Conservation (phyloP, 306 rosid genomes). For the barrel medic (Medicago truncatula) region DNA sequence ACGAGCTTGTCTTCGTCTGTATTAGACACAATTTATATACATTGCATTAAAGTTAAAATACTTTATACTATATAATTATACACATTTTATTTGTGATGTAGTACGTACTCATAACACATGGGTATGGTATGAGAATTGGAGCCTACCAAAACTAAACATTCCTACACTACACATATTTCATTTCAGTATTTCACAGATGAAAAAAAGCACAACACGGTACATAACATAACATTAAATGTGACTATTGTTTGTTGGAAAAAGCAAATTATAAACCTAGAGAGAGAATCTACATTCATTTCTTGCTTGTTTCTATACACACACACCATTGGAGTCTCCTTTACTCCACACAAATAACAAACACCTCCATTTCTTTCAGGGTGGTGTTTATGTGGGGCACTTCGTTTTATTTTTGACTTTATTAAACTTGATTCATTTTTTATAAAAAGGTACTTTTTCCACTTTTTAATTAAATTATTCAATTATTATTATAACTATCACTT, state of each 20-base stretch:
- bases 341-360: conserved; percentile 39
- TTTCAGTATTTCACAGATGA: neutral
- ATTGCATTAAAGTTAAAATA: neutral
- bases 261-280: conserved; percentile 8
- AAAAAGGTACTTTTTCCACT: conserved; percentile 59
- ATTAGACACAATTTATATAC: neutral
- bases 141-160: neutral
- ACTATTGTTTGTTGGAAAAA: conserved; percentile 38
- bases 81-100: neutral
- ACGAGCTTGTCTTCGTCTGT: neutral
- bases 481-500: conserved; percentile 26
- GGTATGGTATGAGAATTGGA: conserved; percentile 1
- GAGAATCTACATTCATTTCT: conserved; percentile 41
- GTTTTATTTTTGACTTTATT: conserved; percentile 54
- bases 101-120: neutral
- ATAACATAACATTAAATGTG: conserved; percentile 43
- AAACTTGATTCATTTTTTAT: conserved; percentile 42
- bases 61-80: neutral
- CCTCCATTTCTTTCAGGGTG: conserved; percentile 39
- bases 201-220: neutral
- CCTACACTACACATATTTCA: neutral
- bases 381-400: conserved; percentile 41
- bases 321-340: conserved; percentile 50
- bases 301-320: neutral
- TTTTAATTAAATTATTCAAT: conserved; percentile 38